phyloP scores from a whole-genome alignment of 2,329 filamentous ascomycete genomes.

The Clonostachys byssicola region DNA sequence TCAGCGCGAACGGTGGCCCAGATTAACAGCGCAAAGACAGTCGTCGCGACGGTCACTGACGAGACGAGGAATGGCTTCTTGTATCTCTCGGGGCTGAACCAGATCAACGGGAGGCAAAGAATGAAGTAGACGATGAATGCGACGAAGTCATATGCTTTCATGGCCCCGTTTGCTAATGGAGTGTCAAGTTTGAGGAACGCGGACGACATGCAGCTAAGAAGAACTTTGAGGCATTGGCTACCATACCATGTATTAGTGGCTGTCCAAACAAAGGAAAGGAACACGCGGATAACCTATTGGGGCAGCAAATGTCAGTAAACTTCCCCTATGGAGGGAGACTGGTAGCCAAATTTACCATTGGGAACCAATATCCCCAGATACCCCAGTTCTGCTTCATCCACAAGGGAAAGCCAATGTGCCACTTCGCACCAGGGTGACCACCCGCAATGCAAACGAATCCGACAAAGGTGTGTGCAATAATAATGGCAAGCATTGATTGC shows the following conservation, averaged over 20 bases:
- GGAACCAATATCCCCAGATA: slow-evolving; percentile 15
- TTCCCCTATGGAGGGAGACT: background rate
- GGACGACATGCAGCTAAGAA: slow-evolving; percentile 11
- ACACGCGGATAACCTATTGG: slow-evolving; percentile 2
- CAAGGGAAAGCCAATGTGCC: slow-evolving; percentile 18
- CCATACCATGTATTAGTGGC: slow-evolving; percentile 16
- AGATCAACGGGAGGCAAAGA: slow-evolving; percentile 15
- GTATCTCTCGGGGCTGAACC: slow-evolving; percentile 16
- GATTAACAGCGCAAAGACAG: slow-evolving; percentile 20
- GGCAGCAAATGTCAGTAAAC: too few species aligned
- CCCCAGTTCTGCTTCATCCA: slow-evolving; percentile 17
- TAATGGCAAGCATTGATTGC: slow-evolving; percentile 16
- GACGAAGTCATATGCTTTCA: slow-evolving; percentile 8
- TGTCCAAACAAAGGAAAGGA: slow-evolving; percentile 17
- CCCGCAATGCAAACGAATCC: slow-evolving; percentile 15
- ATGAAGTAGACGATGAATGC: slow-evolving; percentile 14
- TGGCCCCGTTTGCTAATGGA: too few species aligned
- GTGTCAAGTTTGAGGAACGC: slow-evolving; percentile 8
- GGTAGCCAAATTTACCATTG: slow-evolving; percentile 7
- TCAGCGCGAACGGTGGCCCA: slow-evolving; percentile 18
- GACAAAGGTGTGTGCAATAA: slow-evolving; percentile 13
- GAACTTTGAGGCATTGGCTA: slow-evolving; percentile 14
- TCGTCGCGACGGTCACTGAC: slow-evolving; percentile 12
- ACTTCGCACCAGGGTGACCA: slow-evolving; percentile 16
- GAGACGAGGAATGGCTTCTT: slow-evolving; percentile 14